Evolutionary conservation across 1,139 yeast species (phyloP).

Genomic region (Blastobotrys arbuscula): DNA sequence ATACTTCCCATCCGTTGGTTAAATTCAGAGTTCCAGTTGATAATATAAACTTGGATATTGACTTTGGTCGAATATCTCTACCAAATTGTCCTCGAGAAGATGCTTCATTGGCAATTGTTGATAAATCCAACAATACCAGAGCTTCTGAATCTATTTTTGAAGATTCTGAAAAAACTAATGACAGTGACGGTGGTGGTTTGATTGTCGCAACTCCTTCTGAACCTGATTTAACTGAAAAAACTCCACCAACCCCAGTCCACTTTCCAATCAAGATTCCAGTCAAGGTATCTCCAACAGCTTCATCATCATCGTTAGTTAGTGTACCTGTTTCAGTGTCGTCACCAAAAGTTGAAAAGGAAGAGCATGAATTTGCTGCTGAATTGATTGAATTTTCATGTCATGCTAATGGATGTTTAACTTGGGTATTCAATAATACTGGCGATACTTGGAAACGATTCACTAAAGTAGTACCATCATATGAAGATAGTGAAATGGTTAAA

Average conservation of each 20-base stretch:
- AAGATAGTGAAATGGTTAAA: conserved; percentile 6
- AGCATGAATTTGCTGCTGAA: conserved; percentile 7
- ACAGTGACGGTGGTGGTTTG: background rate
- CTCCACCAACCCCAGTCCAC: background rate
- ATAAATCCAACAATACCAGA: background rate
- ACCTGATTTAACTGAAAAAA: background rate
- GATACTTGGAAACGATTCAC: conserved; percentile 21
- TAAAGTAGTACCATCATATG: conserved; percentile 11
- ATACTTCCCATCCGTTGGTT: conserved; percentile 24
- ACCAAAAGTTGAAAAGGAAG: conserved; percentile 3
- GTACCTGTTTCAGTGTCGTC: background rate
- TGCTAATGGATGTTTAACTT: conserved; percentile 14
- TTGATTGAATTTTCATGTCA: conserved; percentile 10
- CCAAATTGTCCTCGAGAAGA: background rate
- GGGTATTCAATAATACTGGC: conserved; percentile 18
- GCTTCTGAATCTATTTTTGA: background rate
- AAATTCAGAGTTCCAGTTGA: conserved; percentile 16
- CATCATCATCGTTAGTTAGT: background rate
- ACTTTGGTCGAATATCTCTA: background rate
- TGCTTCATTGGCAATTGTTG: background rate
- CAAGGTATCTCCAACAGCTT: background rate
- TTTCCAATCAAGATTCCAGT: background rate
- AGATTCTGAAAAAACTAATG: too few species aligned
- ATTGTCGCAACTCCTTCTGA: background rate
- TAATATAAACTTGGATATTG: conserved; percentile 1